A percentile compares a stretch with the other conserved stretches of the same genome.
These are phyloP conservation scores for Aspergillus sp. DNA, from an alignment of 2,329 filamentous ascomycete species.

Conservation along the genomic window DNA sequence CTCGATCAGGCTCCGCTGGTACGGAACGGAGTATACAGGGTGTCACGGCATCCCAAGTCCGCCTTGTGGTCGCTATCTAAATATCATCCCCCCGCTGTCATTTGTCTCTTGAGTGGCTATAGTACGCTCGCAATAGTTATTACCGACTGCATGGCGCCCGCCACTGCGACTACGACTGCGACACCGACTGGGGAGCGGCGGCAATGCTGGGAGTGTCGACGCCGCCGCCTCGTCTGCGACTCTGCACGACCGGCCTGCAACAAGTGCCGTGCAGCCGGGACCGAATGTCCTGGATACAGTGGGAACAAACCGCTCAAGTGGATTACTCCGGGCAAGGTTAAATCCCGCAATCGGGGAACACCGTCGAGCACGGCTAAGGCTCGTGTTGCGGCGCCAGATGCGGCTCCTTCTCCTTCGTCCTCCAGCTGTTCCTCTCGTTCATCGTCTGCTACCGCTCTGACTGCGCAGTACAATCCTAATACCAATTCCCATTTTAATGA, in stretches of 20 bases:
- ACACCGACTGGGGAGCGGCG: background rate
- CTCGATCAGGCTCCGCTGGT: background rate
- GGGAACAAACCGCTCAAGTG: conserved; percentile 10
- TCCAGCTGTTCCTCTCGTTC: background rate
- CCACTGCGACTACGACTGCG: background rate
- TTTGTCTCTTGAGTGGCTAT: background rate
- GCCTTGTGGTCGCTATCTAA: background rate
- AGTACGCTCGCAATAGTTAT: background rate
- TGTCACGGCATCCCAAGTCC: background rate
- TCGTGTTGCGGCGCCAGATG: background rate
- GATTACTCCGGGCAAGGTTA: conserved; percentile 4
- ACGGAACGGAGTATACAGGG: background rate
- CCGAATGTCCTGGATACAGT: conserved; percentile 9
- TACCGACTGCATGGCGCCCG: background rate
- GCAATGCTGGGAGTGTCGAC: conserved; percentile 10
- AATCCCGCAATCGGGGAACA: background rate
- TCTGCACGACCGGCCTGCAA: conserved; percentile 2
- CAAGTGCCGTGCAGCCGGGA: conserved; percentile 6
- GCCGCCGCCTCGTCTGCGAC: conserved; percentile 11
- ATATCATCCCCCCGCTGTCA: background rate
- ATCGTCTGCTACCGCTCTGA: background rate
- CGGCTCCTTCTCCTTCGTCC: background rate
- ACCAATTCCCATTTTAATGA: background rate
- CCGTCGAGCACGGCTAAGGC: background rate
- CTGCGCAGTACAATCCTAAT: no score